Conservation (phyloP, 2,329 filamentous ascomycete species). For the Zymoseptoria passerinii region DNA sequence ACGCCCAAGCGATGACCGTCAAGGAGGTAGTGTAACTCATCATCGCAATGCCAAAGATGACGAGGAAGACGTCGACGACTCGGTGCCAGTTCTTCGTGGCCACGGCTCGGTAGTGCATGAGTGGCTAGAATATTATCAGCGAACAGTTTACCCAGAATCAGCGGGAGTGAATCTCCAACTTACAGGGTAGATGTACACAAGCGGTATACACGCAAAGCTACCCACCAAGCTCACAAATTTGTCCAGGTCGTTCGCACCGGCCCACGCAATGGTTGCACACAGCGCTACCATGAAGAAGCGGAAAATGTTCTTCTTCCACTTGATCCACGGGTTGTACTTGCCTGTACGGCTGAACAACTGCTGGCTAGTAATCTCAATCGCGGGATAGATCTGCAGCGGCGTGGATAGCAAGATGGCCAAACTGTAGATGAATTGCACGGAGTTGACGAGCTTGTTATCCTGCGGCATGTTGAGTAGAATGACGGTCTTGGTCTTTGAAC, state of each 20-base stretch:
- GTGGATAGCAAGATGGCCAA: constrained; percentile 93
- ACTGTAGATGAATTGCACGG: constrained; percentile 94
- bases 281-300: constrained; percentile 85
- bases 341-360: constrained; percentile 87
- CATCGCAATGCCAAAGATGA: constrained; percentile 72
- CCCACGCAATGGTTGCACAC: constrained; percentile 83
- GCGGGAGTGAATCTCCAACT: constrained; percentile 36
- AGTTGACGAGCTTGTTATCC: constrained; percentile 90
- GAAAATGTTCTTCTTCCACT: constrained; percentile 99
- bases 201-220: constrained; percentile 92
- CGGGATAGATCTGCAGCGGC: constrained; percentile 92
- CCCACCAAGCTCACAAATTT: constrained; percentile 96
- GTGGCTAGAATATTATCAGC: constrained; percentile 51
- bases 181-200: constrained; percentile 97
- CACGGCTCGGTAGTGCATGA: constrained; percentile 80
- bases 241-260: constrained; percentile 84
- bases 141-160: not conserved
- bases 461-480: constrained; percentile 94
- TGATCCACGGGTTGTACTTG: constrained; percentile 97
- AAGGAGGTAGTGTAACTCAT: constrained; percentile 89
- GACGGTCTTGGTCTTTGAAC: constrained; percentile 90
- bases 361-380: constrained; percentile 92
- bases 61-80: constrained; percentile 63
- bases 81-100: constrained; percentile 61
- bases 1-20: constrained; percentile 80